Percentiles rank a stretch among this genome's conserved stretches.
phyloP scores from a whole-genome alignment of 768 basidiomycete genomes.

The Agrocybe praecox region DNA sequence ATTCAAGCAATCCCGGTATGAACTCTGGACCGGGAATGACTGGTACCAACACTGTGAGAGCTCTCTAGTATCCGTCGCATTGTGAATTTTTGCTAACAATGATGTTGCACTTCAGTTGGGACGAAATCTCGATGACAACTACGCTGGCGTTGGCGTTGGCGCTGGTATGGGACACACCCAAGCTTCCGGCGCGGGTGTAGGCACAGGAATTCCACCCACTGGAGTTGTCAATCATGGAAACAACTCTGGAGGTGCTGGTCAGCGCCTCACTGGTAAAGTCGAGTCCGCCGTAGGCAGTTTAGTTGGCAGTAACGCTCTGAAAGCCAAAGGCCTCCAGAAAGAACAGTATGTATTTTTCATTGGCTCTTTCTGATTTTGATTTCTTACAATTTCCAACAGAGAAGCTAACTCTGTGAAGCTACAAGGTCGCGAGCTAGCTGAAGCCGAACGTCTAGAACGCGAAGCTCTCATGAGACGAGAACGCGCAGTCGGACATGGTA shows the following conservation, averaged over 20 bases:
- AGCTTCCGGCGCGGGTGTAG: slow-evolving; percentile 5
- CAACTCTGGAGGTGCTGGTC: slow-evolving; percentile 29
- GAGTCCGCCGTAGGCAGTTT: slow-evolving; percentile 47
- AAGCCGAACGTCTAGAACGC: slow-evolving; percentile 55
- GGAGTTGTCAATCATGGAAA: slow-evolving; percentile 18
- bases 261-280: slow-evolving; percentile 45
- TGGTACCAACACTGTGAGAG: slow-evolving; percentile 1
- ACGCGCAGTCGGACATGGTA: slow-evolving; percentile 55
- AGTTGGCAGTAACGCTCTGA: slow-evolving; percentile 47
- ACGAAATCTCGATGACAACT: not conserved
- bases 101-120: not conserved
- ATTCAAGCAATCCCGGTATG: not conserved
- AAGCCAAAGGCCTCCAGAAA: slow-evolving; percentile 52
- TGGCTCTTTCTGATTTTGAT: not conserved
- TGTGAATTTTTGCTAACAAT: not conserved
- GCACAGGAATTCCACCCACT: slow-evolving; percentile 20
- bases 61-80: not conserved
- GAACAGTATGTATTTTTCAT: slow-evolving; percentile 37
- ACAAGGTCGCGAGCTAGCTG: slow-evolving; percentile 50
- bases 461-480: slow-evolving; percentile 52
- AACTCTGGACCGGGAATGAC: not conserved
- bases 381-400: slow-evolving; percentile 20
- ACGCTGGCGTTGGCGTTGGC: slow-evolving; percentile 6
- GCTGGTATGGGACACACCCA: slow-evolving; percentile 13
- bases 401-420: slow-evolving; percentile 47